Conservation (phyloP, 2,329 filamentous ascomycete genomes). For the Scedosporium minutisporum region DNA sequence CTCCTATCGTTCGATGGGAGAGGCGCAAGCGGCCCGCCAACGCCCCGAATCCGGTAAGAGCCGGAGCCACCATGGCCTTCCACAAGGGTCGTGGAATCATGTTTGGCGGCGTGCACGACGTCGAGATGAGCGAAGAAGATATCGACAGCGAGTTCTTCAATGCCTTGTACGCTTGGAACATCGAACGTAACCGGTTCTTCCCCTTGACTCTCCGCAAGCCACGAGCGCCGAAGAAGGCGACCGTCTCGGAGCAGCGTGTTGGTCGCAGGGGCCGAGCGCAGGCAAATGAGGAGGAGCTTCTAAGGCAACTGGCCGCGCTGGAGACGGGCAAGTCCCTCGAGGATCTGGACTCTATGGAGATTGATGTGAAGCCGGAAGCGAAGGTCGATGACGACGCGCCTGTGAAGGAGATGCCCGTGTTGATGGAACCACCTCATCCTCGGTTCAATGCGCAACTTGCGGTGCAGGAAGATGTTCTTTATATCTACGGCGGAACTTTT, state of each 20-base stretch:
- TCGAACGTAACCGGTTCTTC: slow-evolving; percentile 93
- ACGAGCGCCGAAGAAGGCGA: slow-evolving; percentile 32
- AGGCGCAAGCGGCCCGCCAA: slow-evolving; percentile 87
- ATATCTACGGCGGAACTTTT: slow-evolving; percentile 90
- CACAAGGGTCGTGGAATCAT: slow-evolving; percentile 88
- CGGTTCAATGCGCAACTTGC: slow-evolving; percentile 87
- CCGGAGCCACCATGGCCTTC: slow-evolving; percentile 85
- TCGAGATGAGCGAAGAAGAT: slow-evolving; percentile 83
- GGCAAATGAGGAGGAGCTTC: slow-evolving; percentile 83
- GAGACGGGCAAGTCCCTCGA: slow-evolving; percentile 63
- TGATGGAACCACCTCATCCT: slow-evolving; percentile 77
- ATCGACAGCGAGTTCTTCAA: slow-evolving; percentile 99
- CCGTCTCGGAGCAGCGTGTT: slow-evolving; percentile 39
- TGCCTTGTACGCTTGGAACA: slow-evolving; percentile 81
- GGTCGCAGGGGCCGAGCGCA: slow-evolving; percentile 65
- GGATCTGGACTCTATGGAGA: slow-evolving; percentile 34
- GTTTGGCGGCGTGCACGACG: slow-evolving; percentile 91
- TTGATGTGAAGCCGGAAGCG: slow-evolving; percentile 34
- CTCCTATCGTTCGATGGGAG: slow-evolving; percentile 80
- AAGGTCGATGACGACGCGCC: slow-evolving; percentile 47
- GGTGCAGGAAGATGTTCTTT: slow-evolving; percentile 85
- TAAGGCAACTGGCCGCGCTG: slow-evolving; percentile 77
- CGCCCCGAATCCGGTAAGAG: slow-evolving; percentile 69
- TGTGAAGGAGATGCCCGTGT: slow-evolving; percentile 53
- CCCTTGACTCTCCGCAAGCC: slow-evolving; percentile 68